These are phyloP conservation scores for Sclerotinia spermophila DNA, from an alignment of 2,329 filamentous ascomycete genomes.

Conservation along the genomic window DNA sequence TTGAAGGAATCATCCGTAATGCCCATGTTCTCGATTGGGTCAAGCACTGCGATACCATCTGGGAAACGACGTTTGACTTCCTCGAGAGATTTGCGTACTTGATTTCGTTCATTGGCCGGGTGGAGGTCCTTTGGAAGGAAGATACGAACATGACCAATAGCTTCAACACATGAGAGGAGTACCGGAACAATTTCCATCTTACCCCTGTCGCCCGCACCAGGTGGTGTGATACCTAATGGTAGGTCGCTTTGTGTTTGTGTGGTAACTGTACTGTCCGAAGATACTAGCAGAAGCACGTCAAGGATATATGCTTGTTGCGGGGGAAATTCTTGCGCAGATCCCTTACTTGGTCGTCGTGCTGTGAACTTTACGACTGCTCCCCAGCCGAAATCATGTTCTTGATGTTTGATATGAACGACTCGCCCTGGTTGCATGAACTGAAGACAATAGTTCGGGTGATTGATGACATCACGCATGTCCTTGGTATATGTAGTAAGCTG, in stretches of 20 bases:
- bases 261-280: constrained; percentile 48
- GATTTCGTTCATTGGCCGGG: constrained; percentile 63
- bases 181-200: constrained; percentile 83
- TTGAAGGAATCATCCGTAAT: constrained; percentile 93
- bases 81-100: constrained; percentile 62
- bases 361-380: constrained; percentile 78
- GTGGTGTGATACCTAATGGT: constrained; percentile 58
- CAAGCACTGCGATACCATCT: constrained; percentile 82
- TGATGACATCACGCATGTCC: constrained; percentile 89
- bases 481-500: constrained; percentile 79
- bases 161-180: constrained; percentile 78
- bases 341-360: constrained; percentile 61
- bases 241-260: constrained; percentile 62
- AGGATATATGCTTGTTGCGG: constrained; percentile 78
- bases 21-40: constrained; percentile 94
- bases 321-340: constrained; percentile 61
- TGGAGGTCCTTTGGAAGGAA: constrained; percentile 77
- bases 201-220: constrained; percentile 58
- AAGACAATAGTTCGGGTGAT: constrained; percentile 81
- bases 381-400: constrained; percentile 86
- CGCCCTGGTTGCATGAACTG: constrained; percentile 86
- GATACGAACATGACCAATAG: constrained; percentile 78
- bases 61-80: constrained; percentile 87
- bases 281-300: constrained; percentile 71
- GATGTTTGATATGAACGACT: constrained; percentile 78